These are phyloP conservation scores for Xanthoceras sorbifolium DNA, from an alignment of 345 rosid species.

Conservation along the genomic window DNA sequence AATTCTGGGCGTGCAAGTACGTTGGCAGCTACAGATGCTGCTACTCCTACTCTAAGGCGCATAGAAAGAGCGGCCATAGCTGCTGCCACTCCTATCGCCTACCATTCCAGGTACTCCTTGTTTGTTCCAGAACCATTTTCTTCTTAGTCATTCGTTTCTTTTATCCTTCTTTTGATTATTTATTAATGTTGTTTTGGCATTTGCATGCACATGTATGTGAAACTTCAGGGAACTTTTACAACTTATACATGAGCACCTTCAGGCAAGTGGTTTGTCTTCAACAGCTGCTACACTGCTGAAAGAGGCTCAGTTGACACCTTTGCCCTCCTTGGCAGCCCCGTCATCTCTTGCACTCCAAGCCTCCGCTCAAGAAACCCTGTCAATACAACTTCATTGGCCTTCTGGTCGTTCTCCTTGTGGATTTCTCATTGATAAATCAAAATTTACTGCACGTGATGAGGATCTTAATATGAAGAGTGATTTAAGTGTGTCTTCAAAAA, in stretches of 20 bases:
- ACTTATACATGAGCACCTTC: constrained; percentile 96
- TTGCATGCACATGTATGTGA: constrained; percentile 16
- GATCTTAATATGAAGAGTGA: constrained; percentile 50
- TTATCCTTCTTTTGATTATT: background rate
- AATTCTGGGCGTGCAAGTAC: constrained; percentile 94
- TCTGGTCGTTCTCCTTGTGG: constrained; percentile 72
- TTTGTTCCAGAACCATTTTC: background rate
- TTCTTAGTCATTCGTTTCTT: background rate
- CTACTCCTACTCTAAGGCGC: constrained; percentile 94
- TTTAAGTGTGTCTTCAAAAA: constrained; percentile 56
- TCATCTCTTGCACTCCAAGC: constrained; percentile 62
- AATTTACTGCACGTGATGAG: constrained; percentile 42
- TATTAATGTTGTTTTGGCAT: constrained; percentile 4
- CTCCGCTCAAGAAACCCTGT: constrained; percentile 59
- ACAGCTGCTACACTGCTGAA: constrained; percentile 70
- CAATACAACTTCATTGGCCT: constrained; percentile 80
- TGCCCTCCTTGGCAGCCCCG: constrained; percentile 66
- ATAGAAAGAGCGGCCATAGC: constrained; percentile 99
- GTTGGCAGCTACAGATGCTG: constrained; percentile 97
- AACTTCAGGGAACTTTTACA: constrained; percentile 81
- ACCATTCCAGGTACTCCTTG: constrained; percentile 62
- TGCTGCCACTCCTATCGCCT: constrained; percentile 96
- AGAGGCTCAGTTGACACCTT: constrained; percentile 91
- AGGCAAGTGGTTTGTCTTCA: constrained; percentile 77
- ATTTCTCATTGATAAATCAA: constrained; percentile 58